Percentiles rank a stretch among this genome's conserved stretches.
These are phyloP conservation scores for Phytophthora meadii DNA, from an alignment of 352 stramenopile species.

Conservation along the genomic window DNA sequence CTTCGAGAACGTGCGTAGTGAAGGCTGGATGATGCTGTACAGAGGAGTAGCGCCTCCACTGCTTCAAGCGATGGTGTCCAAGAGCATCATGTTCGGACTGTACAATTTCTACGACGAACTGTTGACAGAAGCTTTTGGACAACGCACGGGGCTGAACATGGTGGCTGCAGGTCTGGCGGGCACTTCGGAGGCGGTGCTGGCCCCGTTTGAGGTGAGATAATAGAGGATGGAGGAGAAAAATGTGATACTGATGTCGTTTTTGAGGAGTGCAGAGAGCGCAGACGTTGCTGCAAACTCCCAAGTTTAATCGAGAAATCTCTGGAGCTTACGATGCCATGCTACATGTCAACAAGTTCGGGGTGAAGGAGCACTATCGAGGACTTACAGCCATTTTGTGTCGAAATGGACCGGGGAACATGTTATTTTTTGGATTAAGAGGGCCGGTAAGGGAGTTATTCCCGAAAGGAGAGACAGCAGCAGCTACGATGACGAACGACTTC, in stretches of 20 bases:
- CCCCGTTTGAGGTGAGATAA: constrained; percentile 80
- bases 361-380: constrained; percentile 86
- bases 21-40: constrained; percentile 77
- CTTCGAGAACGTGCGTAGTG: constrained; percentile 70
- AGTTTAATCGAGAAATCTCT: constrained; percentile 84
- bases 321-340: constrained; percentile 82
- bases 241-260: constrained; percentile 1
- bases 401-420: constrained; percentile 85
- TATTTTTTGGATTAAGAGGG: constrained; percentile 88
- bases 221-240: neutral
- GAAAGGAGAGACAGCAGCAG: constrained; percentile 42
- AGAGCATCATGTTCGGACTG: constrained; percentile 91
- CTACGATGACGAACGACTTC: constrained; percentile 80
- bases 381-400: constrained; percentile 81
- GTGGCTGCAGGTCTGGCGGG: constrained; percentile 73
- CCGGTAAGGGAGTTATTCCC: constrained; percentile 76
- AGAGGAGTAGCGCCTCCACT: constrained; percentile 86
- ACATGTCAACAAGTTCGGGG: constrained; percentile 80
- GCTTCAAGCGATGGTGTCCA: constrained; percentile 86
- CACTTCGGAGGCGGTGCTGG: constrained; percentile 84
- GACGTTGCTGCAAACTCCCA: constrained; percentile 87
- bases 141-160: constrained; percentile 51
- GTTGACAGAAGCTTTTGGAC: constrained; percentile 54
- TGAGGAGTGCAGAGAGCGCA: constrained; percentile 65
- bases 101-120: constrained; percentile 89